Conservation (phyloP, 2,329 filamentous ascomycete species). For the Paradendryphiella salina region DNA sequence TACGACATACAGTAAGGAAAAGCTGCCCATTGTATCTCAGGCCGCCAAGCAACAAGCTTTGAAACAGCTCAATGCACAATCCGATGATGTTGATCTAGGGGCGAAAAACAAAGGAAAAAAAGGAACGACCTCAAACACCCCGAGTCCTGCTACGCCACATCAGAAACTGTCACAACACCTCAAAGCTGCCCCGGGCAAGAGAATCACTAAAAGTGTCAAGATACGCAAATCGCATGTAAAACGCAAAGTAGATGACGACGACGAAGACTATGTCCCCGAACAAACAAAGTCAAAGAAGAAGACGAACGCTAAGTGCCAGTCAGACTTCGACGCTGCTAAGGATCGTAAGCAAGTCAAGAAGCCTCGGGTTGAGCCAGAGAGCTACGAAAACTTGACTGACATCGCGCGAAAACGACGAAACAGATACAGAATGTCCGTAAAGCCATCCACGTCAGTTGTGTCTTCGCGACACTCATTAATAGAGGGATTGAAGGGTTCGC, state of each 20-base stretch:
- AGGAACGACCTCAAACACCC: background rate
- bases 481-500: slow-evolving; percentile 15
- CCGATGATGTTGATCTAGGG: slow-evolving; percentile 8
- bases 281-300: slow-evolving; percentile 5
- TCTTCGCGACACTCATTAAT: slow-evolving; percentile 18
- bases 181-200: background rate
- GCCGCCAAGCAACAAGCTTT: slow-evolving; percentile 17
- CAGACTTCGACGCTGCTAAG: background rate
- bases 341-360: slow-evolving; percentile 1
- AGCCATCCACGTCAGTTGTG: slow-evolving; percentile 1
- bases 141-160: background rate
- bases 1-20: slow-evolving; percentile 14
- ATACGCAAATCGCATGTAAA: slow-evolving; percentile 2
- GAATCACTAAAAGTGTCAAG: background rate
- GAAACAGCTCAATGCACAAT: slow-evolving; percentile 5
- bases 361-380: background rate
- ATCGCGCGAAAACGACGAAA: background rate
- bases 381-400: background rate
- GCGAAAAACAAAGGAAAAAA: background rate
- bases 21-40: slow-evolving; percentile 21
- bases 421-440: background rate
- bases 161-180: slow-evolving; percentile 2
- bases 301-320: slow-evolving; percentile 16
- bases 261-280: slow-evolving; percentile 15
- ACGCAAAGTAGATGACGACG: slow-evolving; percentile 17